A percentile compares a stretch with the other conserved stretches of the same genome.
phyloP scores from a whole-genome alignment of 805 yeast species.

The Cyberlindnera mycetangii region DNA sequence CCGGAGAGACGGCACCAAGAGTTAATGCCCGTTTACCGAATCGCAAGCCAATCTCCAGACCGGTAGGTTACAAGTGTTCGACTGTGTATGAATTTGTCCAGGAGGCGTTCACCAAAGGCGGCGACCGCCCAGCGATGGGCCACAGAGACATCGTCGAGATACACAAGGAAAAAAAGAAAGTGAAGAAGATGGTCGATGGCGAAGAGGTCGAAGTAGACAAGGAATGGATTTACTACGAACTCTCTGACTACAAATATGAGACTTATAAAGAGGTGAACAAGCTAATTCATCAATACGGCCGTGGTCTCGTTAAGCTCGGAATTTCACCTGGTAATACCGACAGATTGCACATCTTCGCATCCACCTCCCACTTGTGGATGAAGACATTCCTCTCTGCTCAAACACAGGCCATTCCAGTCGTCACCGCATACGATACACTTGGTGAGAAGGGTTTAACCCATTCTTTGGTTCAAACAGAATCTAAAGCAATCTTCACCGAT shows the following conservation, averaged over 20 bases:
- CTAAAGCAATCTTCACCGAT: conserved; percentile 81
- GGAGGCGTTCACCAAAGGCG: conserved; percentile 59
- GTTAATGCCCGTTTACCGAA: conserved; percentile 52
- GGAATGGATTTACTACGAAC: conserved; percentile 84
- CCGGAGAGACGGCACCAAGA: conserved; percentile 83
- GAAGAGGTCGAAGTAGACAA: conserved; percentile 68
- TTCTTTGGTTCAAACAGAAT: conserved; percentile 78
- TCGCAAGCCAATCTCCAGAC: conserved; percentile 50
- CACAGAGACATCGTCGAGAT: conserved; percentile 75
- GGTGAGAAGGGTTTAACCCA: conserved; percentile 88
- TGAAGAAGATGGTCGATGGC: conserved; percentile 78
- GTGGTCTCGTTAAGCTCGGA: conserved; percentile 76
- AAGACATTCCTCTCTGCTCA: conserved; percentile 76
- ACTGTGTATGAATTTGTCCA: conserved; percentile 68
- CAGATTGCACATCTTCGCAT: conserved; percentile 79
- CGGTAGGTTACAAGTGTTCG: conserved; percentile 58
- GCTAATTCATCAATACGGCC: conserved; percentile 54
- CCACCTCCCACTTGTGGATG: conserved; percentile 90
- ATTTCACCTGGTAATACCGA: conserved; percentile 56
- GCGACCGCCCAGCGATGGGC: conserved; percentile 58
- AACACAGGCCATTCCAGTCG: conserved; percentile 79
- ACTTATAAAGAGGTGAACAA: conserved; percentile 55
- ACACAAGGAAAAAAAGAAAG: conserved; percentile 70
- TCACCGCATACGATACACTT: conserved; percentile 93
- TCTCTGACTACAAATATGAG: conserved; percentile 66